Conservation (phyloP, 2,329 filamentous ascomycete genomes). For the Calonectria montana region DNA sequence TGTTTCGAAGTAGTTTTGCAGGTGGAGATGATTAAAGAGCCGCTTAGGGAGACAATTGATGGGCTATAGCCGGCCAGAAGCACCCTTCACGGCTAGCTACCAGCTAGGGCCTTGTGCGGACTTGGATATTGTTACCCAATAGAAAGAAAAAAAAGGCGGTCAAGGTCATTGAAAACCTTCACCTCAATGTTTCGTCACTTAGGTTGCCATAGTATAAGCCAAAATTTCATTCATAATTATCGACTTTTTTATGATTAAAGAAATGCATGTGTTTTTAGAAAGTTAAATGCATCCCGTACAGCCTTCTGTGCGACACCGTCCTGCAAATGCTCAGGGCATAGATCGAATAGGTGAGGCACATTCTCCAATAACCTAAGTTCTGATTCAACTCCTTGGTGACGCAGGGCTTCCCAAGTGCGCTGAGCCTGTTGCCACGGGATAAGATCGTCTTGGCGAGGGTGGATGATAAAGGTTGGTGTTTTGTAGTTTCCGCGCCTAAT, state of each 20-base stretch:
- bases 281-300: neutral
- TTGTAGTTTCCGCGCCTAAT: neutral
- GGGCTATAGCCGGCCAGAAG: no score
- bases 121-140: no score
- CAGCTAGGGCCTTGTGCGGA: no score
- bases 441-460: neutral
- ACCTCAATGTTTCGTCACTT: no score
- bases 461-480: neutral
- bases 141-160: no score
- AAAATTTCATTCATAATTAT: no score
- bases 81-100: no score
- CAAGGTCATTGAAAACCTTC: no score
- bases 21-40: no score
- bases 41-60: no score
- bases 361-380: neutral
- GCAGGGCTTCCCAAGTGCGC: neutral
- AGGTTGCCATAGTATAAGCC: no score
- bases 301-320: neutral
- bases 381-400: neutral
- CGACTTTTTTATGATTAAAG: neutral
- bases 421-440: neutral
- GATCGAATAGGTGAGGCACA: neutral
- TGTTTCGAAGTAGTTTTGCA: no score
- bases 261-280: neutral
- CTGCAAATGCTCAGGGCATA: neutral